A percentile compares a stretch with the other conserved stretches of the same genome.
Evolutionary conservation across 208 protist genomes (phyloP).

Genomic region (Naegleria lovaniensis): DNA sequence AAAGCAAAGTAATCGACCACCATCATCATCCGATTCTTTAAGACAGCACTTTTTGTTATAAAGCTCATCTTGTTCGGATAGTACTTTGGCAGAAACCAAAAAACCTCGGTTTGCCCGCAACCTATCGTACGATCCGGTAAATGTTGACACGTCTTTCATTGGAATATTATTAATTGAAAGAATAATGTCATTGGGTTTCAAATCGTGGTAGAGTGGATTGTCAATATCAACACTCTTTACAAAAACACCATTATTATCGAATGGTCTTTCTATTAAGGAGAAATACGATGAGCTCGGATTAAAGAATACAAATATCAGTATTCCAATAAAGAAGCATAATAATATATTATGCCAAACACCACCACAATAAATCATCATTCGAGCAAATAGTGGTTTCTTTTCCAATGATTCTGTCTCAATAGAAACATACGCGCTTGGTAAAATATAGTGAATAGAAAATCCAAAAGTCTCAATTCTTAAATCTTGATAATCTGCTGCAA

Average conservation of each 20-base stretch:
- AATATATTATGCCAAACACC: conserved; percentile 15
- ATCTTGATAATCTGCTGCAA: neutral
- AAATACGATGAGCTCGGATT: neutral
- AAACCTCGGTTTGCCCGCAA: neutral
- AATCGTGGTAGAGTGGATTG: neutral
- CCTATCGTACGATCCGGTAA: neutral
- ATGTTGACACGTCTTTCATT: neutral
- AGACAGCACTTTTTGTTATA: neutral
- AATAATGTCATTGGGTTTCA: neutral
- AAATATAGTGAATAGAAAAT: neutral
- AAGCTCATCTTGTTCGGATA: neutral
- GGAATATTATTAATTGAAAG: neutral
- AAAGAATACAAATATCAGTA: neutral
- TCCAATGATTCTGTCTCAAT: neutral
- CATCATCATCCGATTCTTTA: neutral
- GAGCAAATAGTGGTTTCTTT: neutral
- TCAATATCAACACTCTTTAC: neutral
- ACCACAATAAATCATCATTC: conserved; percentile 9
- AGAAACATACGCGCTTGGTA: neutral
- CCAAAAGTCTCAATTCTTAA: neutral
- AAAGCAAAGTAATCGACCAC: neutral
- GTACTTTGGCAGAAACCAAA: neutral
- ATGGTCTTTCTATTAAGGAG: neutral
- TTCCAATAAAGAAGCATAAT: neutral
- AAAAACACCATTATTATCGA: neutral